Conservation (phyloP, 106 monocot species). For the Agapanthus africanus region DNA sequence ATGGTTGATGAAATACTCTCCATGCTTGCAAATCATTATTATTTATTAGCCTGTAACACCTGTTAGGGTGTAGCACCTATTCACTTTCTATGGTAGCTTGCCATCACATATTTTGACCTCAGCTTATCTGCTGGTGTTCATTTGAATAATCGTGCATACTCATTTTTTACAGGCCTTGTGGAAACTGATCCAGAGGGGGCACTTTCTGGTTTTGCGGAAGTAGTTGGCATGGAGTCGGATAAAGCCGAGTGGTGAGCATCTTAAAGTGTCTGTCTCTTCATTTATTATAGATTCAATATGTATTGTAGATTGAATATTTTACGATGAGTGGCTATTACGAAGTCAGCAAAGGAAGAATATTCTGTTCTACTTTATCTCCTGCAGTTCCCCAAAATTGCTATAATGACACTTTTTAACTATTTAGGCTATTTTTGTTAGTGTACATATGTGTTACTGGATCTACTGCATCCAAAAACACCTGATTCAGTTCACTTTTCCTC, state of each 20-base stretch:
- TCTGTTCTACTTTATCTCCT: neutral
- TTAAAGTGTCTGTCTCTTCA: neutral
- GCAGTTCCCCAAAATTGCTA: neutral
- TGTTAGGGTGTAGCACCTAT: neutral
- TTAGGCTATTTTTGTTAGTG: neutral
- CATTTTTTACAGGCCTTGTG: conserved; percentile 50
- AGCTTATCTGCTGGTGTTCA: neutral
- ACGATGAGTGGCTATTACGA: neutral
- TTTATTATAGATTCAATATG: too few relatives aligned
- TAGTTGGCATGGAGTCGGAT: conserved; percentile 92
- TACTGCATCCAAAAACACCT: too few relatives aligned
- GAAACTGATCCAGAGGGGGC: conserved; percentile 97
- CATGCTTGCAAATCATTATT: neutral
- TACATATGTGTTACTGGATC: neutral
- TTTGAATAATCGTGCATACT: neutral
- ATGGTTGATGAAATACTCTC: neutral
- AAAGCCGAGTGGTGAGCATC: conserved; percentile 90
- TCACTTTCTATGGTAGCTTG: neutral
- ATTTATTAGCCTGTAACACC: neutral
- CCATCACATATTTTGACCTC: neutral
- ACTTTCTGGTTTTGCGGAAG: conserved; percentile 91
- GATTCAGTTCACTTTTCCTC: neutral
- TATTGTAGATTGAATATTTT: neutral
- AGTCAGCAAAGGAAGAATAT: neutral
- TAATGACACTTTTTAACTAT: neutral